Percentiles rank a stretch among this genome's conserved stretches.
Conservation (phyloP, 805 yeast genomes). For the Candida sphagnicola region DNA sequence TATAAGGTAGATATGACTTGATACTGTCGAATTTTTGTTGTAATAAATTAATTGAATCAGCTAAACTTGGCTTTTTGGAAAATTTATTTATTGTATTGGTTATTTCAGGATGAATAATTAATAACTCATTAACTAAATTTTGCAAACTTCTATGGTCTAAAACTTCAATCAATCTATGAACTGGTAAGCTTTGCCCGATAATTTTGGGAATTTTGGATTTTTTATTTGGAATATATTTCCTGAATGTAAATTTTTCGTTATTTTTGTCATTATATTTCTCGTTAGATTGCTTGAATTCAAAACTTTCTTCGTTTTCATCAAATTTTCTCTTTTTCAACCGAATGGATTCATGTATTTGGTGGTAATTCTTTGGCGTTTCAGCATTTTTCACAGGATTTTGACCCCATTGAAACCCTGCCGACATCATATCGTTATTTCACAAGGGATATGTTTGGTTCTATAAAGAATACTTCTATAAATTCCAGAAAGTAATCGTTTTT, state of each 20-base stretch:
- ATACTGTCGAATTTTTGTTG: conserved; percentile 43
- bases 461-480: too few relatives aligned
- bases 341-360: not conserved
- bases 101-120: conserved; percentile 61
- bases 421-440: conserved; percentile 11
- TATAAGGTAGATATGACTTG: conserved; percentile 59
- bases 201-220: conserved; percentile 41
- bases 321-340: conserved; percentile 11
- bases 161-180: conserved; percentile 63
- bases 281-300: not conserved
- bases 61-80: conserved; percentile 57
- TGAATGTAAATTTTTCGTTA: conserved; percentile 3
- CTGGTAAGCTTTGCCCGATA: conserved; percentile 57
- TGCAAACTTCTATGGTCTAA: conserved; percentile 57
- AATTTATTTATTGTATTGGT: conserved; percentile 44
- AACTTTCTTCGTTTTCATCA: conserved; percentile 7
- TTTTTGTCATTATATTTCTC: conserved; percentile 2
- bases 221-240: conserved; percentile 13
- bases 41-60: conserved; percentile 49
- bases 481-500: too few relatives aligned
- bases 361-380: not conserved
- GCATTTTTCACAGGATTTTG: not conserved
- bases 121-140: conserved; percentile 46
- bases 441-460: not conserved
- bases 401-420: conserved; percentile 32